Conservation (phyloP, 2,329 filamentous ascomycete species). For the Dactylellina drechsleri region DNA sequence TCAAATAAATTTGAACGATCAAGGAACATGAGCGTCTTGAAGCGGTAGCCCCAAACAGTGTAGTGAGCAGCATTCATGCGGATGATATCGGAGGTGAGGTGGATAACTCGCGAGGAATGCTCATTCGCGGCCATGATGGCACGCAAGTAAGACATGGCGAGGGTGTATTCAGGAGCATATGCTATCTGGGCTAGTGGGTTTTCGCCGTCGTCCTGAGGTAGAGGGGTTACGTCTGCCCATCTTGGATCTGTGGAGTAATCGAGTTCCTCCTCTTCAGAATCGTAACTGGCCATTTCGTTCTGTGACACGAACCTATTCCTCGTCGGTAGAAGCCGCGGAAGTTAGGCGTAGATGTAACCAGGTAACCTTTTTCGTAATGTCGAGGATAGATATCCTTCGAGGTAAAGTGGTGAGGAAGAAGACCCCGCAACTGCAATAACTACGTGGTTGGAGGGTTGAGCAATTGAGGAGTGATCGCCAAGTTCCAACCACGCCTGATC, state of each 20-base stretch:
- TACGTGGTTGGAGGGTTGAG: too few relatives aligned
- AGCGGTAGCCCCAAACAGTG: slow-evolving; percentile 81
- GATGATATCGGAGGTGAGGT: slow-evolving; percentile 89
- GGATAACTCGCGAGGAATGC: slow-evolving; percentile 78
- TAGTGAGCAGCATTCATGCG: slow-evolving; percentile 95
- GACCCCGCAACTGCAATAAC: neutral
- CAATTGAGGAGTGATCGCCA: neutral
- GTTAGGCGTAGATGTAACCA: too few relatives aligned
- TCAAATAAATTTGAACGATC: slow-evolving; percentile 66
- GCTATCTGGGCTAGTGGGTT: slow-evolving; percentile 90
- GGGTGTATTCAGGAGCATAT: slow-evolving; percentile 87
- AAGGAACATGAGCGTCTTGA: slow-evolving; percentile 86
- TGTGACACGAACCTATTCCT: too few relatives aligned
- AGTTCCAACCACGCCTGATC: neutral
- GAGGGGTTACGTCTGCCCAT: slow-evolving; percentile 86
- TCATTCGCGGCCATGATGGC: slow-evolving; percentile 92
- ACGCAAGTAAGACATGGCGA: slow-evolving; percentile 91
- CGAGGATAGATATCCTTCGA: too few relatives aligned
- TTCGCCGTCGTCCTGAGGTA: slow-evolving; percentile 84
- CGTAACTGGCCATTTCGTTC: neutral
- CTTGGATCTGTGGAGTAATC: slow-evolving; percentile 59
- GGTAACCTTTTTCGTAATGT: too few relatives aligned
- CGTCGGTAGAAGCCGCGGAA: too few relatives aligned
- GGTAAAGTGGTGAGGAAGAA: neutral
- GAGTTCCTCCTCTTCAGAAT: slow-evolving; percentile 37